These are phyloP conservation scores for Fragaria nilgerrensis DNA, from an alignment of 306 rosid genomes.

Conservation along the genomic window DNA sequence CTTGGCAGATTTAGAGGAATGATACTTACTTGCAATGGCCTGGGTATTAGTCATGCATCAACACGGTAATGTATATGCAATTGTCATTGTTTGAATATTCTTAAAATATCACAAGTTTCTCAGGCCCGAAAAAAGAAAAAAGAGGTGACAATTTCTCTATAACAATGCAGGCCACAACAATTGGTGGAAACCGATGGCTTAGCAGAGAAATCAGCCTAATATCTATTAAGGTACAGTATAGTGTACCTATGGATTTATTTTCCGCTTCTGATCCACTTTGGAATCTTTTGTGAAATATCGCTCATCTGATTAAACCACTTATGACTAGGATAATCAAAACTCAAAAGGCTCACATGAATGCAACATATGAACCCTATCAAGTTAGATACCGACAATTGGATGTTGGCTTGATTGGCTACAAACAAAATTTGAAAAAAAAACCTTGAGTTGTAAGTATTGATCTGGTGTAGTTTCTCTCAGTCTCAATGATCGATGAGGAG, in stretches of 20 bases:
- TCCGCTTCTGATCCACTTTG: background rate
- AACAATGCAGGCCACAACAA: slow-evolving; percentile 57
- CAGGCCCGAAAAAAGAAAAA: background rate
- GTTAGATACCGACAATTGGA: background rate
- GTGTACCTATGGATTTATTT: background rate
- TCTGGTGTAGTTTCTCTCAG: background rate
- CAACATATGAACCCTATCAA: background rate
- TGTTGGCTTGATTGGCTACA: background rate
- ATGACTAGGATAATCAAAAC: background rate
- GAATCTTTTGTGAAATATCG: background rate
- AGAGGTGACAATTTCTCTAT: background rate
- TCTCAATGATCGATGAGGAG: slow-evolving; percentile 8
- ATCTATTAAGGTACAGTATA: slow-evolving; percentile 10
- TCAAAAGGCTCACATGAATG: background rate
- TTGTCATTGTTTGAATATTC: background rate
- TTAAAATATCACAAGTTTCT: background rate
- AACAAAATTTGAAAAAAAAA: background rate
- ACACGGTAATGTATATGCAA: slow-evolving; percentile 39
- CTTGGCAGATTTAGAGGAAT: slow-evolving; percentile 75
- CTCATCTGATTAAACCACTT: background rate
- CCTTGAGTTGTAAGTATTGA: background rate
- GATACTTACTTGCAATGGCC: slow-evolving; percentile 88
- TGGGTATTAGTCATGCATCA: slow-evolving; percentile 54
- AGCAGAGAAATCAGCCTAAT: slow-evolving; percentile 23
- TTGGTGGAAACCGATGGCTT: slow-evolving; percentile 39